phyloP scores from a whole-genome alignment of 1,139 yeast genomes.

The Zhuliangozyma parablackwelliae region DNA sequence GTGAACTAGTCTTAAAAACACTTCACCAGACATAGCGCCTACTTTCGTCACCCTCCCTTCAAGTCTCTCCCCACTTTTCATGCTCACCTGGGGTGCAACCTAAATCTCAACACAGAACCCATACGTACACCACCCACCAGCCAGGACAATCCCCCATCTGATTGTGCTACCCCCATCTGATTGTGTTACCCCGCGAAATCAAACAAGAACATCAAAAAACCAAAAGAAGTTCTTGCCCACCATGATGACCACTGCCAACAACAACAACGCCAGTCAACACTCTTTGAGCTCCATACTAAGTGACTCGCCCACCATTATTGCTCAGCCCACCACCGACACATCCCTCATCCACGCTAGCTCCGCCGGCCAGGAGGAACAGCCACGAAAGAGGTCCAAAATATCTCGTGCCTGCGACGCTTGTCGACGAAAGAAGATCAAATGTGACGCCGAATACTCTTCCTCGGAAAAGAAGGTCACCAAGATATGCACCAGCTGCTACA shows the following conservation, averaged over 20 bases:
- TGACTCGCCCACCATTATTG: background rate
- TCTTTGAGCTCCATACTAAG: background rate
- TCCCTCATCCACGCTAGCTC: background rate
- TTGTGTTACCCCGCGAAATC: too few species aligned
- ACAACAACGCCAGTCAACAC: constrained; percentile 1
- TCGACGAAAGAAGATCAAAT: constrained; percentile 57
- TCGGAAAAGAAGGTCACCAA: constrained; percentile 42
- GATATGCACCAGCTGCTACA: constrained; percentile 54
- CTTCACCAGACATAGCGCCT: too few species aligned
- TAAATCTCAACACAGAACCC: too few species aligned
- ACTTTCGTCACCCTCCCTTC: too few species aligned
- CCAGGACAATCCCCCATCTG: background rate
- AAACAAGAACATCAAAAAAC: background rate
- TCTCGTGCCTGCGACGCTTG: constrained; percentile 69
- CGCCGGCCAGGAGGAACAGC: constrained; percentile 12
- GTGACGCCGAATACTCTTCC: constrained; percentile 52
- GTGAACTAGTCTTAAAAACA: too few species aligned
- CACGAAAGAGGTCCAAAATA: constrained; percentile 60
- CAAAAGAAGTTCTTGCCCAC: background rate
- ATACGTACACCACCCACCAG: background rate
- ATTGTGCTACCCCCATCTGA: too few species aligned
- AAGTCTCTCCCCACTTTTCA: too few species aligned
- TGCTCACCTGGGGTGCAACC: too few species aligned
- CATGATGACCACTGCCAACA: constrained; percentile 2
- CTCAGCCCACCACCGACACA: constrained; percentile 1